phyloP scores from a whole-genome alignment of 768 basidiomycete species.

The Boletus speciosus region DNA sequence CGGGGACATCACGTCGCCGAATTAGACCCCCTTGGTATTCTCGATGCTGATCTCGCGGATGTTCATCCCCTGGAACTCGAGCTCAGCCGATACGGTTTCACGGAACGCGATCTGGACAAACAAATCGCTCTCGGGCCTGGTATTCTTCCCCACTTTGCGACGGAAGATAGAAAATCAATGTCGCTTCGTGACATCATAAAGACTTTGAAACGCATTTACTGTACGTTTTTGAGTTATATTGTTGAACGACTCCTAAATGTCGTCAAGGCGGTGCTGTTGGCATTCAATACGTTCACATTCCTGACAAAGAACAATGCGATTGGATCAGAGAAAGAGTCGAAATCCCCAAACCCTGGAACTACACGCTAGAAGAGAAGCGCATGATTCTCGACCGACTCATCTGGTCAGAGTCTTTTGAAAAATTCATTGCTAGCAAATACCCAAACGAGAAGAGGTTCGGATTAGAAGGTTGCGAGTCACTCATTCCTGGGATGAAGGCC shows the following conservation, averaged over 20 bases:
- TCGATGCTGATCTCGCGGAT: conserved; percentile 81
- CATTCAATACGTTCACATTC: conserved; percentile 92
- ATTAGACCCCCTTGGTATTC: conserved; percentile 92
- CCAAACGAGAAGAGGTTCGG: conserved; percentile 99
- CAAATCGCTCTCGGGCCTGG: conserved; percentile 94
- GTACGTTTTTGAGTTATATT: conserved; percentile 45
- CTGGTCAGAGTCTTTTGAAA: conserved; percentile 99
- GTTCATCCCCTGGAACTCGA: conserved; percentile 85
- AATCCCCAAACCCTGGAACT: conserved; percentile 95
- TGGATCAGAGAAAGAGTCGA: conserved; percentile 98
- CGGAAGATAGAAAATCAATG: conserved; percentile 83
- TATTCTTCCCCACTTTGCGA: conserved; percentile 93
- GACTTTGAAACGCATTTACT: conserved; percentile 89
- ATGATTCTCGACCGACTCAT: conserved; percentile 99
- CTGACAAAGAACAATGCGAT: conserved; percentile 97
- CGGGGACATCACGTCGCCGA: conserved; percentile 96
- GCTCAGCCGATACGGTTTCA: conserved; percentile 92
- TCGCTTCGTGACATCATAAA: conserved; percentile 88
- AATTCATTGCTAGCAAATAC: conserved; percentile 97
- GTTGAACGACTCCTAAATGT: conserved; percentile 3
- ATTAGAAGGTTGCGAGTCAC: conserved; percentile 94
- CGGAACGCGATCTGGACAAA: conserved; percentile 90
- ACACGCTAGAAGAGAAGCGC: conserved; percentile 96
- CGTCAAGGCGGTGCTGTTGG: conserved; percentile 76
- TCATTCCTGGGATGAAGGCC: conserved; percentile 99